These are phyloP conservation scores for Coelastrella sp. DNA, from an alignment of 139 green algal species.

Conservation along the genomic window DNA sequence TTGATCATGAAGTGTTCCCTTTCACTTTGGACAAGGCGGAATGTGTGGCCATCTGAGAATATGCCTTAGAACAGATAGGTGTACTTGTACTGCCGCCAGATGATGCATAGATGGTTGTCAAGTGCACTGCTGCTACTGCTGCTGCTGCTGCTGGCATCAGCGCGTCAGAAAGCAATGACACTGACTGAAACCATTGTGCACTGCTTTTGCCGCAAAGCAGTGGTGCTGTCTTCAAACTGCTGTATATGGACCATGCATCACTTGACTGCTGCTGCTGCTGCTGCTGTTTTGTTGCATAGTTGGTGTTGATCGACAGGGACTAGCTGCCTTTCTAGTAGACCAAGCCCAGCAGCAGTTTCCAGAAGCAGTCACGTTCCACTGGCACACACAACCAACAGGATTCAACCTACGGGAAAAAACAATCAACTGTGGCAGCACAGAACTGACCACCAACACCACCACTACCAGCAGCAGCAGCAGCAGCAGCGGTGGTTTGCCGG, in stretches of 20 bases:
- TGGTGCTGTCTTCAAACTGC: background rate
- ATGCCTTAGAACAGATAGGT: too few species aligned
- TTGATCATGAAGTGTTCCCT: too few species aligned
- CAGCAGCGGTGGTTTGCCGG: background rate
- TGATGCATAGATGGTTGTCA: too few species aligned
- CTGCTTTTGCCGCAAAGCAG: background rate
- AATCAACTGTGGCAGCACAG: background rate
- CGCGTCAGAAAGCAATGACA: background rate
- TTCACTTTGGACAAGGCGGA: too few species aligned
- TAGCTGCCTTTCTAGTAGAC: conserved; percentile 1
- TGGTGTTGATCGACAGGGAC: conserved; percentile 40
- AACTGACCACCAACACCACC: background rate
- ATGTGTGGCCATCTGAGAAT: too few species aligned
- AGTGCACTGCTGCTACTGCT: too few species aligned
- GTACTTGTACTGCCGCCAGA: too few species aligned
- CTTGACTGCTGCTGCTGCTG: conserved; percentile 13
- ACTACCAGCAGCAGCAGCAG: conserved; percentile 1
- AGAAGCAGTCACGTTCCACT: conserved; percentile 37
- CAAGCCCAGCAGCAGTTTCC: background rate
- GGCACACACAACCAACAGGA: background rate
- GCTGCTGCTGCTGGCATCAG: too few species aligned
- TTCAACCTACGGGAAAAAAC: conserved; percentile 2
- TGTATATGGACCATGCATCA: too few species aligned
- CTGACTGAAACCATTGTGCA: background rate
- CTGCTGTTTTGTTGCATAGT: conserved; percentile 2